These are phyloP conservation scores for Trypethelium eluteriae DNA, from an alignment of 495 filamentous ascomycete species.

Conservation along the genomic window DNA sequence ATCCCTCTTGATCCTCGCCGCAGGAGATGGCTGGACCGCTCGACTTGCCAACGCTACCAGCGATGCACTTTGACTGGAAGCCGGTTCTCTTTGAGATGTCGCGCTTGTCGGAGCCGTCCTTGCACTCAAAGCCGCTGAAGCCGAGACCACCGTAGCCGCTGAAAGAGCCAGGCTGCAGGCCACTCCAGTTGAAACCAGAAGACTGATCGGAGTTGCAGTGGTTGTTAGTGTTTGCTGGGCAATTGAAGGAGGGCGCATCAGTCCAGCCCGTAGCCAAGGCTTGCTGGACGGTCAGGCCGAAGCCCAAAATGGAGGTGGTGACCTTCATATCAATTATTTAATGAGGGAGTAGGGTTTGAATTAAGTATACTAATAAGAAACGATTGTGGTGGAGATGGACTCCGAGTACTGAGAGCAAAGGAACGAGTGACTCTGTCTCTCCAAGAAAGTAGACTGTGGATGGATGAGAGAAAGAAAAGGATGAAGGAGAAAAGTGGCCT, in stretches of 20 bases:
- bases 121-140: constrained; percentile 65
- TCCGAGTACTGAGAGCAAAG: constrained; percentile 19
- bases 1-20: constrained; percentile 45
- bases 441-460: constrained; percentile 12
- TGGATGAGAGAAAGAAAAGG: constrained; percentile 8
- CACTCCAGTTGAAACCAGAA: constrained; percentile 62
- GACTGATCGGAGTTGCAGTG: constrained; percentile 60
- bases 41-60: constrained; percentile 21
- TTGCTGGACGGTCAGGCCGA: constrained; percentile 52
- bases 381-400: constrained; percentile 20
- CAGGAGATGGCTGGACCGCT: constrained; percentile 51
- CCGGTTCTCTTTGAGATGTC: constrained; percentile 34
- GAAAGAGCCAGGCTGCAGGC: constrained; percentile 57
- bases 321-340: constrained; percentile 42
- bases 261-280: constrained; percentile 56
- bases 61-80: constrained; percentile 57
- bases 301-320: constrained; percentile 33
- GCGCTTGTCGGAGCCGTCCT: constrained; percentile 42
- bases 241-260: constrained; percentile 50
- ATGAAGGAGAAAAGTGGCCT: background rate
- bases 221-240: constrained; percentile 69
- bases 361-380: constrained; percentile 9
- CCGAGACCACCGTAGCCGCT: constrained; percentile 58
- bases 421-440: constrained; percentile 27
- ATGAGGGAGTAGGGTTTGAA: background rate